Percentiles rank a stretch among this genome's conserved stretches.
Conservation (phyloP, 768 basidiomycete genomes). For the Hydnum rufescens region DNA sequence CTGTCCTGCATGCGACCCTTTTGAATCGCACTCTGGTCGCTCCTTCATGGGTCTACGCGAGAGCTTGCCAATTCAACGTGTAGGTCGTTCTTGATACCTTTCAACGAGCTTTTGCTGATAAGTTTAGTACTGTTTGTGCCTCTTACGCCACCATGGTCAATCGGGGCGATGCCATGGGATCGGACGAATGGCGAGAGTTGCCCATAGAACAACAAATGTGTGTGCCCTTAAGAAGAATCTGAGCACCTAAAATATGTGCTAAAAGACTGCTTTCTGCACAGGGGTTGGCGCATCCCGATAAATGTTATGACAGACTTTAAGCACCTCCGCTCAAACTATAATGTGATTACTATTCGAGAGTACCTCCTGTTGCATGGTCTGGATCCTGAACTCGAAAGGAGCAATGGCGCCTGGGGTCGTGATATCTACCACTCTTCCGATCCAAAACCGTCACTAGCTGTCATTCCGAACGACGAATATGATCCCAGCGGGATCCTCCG, state of each 20-base stretch:
- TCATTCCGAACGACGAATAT: conserved; percentile 24
- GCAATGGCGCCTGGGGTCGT: conserved; percentile 23
- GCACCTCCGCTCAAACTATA: conserved; percentile 21
- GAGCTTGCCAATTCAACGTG: conserved; percentile 25
- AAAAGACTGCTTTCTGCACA: background rate
- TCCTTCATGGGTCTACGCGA: conserved; percentile 28
- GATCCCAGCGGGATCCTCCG: conserved; percentile 21
- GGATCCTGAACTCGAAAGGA: conserved; percentile 18
- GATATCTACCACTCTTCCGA: conserved; percentile 17
- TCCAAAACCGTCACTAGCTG: conserved; percentile 17
- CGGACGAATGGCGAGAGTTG: conserved; percentile 23
- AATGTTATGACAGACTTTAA: conserved; percentile 25
- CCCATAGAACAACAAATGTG: conserved; percentile 18
- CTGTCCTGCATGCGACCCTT: conserved; percentile 24
- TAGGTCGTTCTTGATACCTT: conserved; percentile 11
- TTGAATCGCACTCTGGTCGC: conserved; percentile 26
- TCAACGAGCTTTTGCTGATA: background rate
- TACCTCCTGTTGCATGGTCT: conserved; percentile 26
- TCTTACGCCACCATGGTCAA: conserved; percentile 27
- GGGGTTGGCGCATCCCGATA: conserved; percentile 15
- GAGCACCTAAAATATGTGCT: background rate
- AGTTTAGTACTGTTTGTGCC: conserved; percentile 18
- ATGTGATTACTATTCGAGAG: conserved; percentile 25
- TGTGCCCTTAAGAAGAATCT: conserved; percentile 13
- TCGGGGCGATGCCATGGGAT: conserved; percentile 24